Base-by-base conservation (phyloP, 78 protist genomes). In the Chrysochromulina parva region DNA sequence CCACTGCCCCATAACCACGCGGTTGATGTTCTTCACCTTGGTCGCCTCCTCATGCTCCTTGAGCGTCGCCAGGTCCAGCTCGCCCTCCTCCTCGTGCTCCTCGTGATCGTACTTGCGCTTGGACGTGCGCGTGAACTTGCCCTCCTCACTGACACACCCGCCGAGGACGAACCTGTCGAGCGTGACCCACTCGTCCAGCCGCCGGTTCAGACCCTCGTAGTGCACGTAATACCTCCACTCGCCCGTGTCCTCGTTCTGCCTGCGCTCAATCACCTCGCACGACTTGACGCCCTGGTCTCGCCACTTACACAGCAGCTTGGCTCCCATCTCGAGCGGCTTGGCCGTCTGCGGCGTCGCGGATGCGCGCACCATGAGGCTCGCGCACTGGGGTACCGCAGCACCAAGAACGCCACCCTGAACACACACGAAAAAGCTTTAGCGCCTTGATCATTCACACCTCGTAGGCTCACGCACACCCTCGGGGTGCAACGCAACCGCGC, bases 1-100 rank as follows among this genome's bases (percentile, higher is more conserved):
- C 91, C 93, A 96, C 88, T 90, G 11, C 4, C 95, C 96, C 0
- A 94, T 54, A 87, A 94, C 96, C 2, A 97, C 88, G 2, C 73
- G 62, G n/a, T 91, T 90, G n/a, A 97, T 92, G 85, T 98, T 98
- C 90, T 98, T 98, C 54, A 98, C 98, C 52, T 93, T 94, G 1
- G 97, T 94, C 22, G 94, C 95, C 78, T 96, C 98, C 53, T 97
- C 98, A 80, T 97, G 88, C 86, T 78, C 86, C 48, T 24, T 16
- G n/a, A 50, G 86, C 62, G 86, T 78, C 13, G 59, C 62, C 22
- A 19, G 48, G 86, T 78, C 86, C 19, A 78, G 60, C 86, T 78
- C 86, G 55, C 86, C 84, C 84, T 74, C 84, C 55, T 74, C 84
- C 84, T 74, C 84, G 84, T 47, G 57, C 52, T 74, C 52, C 28